These are phyloP conservation scores for Metschnikowia corniflorae DNA, from an alignment of 805 yeast genomes.

Conservation along the genomic window DNA sequence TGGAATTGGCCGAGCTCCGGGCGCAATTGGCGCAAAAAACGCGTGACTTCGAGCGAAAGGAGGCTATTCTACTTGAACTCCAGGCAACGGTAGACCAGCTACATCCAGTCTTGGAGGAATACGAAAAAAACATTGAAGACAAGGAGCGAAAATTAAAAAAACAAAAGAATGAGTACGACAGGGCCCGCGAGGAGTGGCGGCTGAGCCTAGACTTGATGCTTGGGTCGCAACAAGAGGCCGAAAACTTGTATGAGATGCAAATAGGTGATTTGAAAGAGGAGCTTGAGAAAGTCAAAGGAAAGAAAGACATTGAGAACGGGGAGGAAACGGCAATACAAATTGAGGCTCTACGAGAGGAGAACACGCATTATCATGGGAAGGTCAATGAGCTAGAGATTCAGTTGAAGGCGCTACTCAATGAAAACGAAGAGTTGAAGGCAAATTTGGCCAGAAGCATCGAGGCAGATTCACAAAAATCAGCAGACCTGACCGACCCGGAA, in stretches of 20 bases:
- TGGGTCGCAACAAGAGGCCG: constrained; percentile 53
- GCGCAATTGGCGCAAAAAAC: constrained; percentile 10
- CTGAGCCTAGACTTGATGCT: constrained; percentile 56
- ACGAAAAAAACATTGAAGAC: constrained; percentile 39
- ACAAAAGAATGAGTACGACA: constrained; percentile 46
- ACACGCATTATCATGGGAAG: not conserved
- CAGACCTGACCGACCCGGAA: constrained; percentile 1
- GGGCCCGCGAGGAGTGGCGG: constrained; percentile 56
- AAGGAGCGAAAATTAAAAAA: constrained; percentile 46
- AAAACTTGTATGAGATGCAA: constrained; percentile 44
- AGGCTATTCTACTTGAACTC: constrained; percentile 45
- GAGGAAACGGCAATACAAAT: not conserved
- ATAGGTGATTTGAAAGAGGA: constrained; percentile 34
- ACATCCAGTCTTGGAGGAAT: constrained; percentile 45
- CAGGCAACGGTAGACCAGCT: constrained; percentile 47
- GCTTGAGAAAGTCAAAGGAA: constrained; percentile 4
- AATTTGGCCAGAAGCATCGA: not conserved
- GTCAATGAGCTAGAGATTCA: not conserved
- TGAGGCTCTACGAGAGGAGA: constrained; percentile 1
- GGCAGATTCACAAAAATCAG: too few relatives aligned
- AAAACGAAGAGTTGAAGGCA: constrained; percentile 1
- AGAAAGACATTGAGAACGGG: not conserved
- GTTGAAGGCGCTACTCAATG: not conserved
- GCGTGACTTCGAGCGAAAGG: constrained; percentile 39
- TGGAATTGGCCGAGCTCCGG: constrained; percentile 8